Evolutionary conservation across 139 green algal species (phyloP), one percentile per base, ranked within the genome.

Genomic region (Chlorella ohadii): DNA sequence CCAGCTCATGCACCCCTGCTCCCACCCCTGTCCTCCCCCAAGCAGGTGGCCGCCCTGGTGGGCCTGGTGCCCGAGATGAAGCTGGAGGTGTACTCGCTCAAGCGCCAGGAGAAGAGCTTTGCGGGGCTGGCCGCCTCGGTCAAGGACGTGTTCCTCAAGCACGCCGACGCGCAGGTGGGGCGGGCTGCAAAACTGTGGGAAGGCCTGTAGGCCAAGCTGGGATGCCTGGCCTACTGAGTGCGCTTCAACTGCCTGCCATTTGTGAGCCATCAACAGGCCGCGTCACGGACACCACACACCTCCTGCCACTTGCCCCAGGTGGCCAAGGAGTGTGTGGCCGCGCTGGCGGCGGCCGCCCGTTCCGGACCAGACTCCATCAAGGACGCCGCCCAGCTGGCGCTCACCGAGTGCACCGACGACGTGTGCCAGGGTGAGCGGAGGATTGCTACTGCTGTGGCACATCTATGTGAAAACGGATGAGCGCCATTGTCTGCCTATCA

Each of bases 41-140:
- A 27, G 59, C 87, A 94, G 92, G 87, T 83, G n/a, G 87, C 87
- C 23, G 79, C 89, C 0, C 88, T 96, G 67, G 84, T 91, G 34
- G 57, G 72, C 2, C 36, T 91, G 1, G 64, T 93, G 6, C 81
- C 84, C 5, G 71, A 91, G 22, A 76, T 96, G 41, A 87, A 90
- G 55, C 78, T 96, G 81, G 92, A 96, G 77, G 63, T 93, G 31
- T 96, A 89, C 72, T 83, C 83, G 27, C 86, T 96, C 57, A 83
- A 85, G 33, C 71, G 85, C 28, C 73, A 93, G 72, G 87, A 91
- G 68, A 78, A 76, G 15, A 72, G 27, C 12, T 88, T 92, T 34
- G 55, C 79, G 19, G 39, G 38, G 5, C 79, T 95, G 75, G 82
- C 94, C 51, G 67, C 59, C 31, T 57, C 34, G 20, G 65, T 93